Evolutionary conservation across 345 rosid species (phyloP), one percentile per base, ranked within the genome.

Genomic region (Populus tremula): DNA sequence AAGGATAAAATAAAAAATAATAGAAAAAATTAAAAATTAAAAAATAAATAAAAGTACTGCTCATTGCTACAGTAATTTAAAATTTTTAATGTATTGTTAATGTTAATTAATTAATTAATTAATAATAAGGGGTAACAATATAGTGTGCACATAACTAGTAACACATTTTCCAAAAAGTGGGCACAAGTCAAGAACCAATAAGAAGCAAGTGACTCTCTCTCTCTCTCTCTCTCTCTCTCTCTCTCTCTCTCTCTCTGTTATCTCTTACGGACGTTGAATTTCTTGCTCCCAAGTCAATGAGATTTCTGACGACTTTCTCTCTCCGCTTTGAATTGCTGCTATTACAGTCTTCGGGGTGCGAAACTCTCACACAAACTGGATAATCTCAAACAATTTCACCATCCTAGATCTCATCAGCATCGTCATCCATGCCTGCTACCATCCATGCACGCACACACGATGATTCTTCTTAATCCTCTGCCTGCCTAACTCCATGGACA

Each of bases 331-430:
- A 17, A 61, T 49, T 21, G 25, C 76, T 38, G 61, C 69, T 20
- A 10, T 63, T 45, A 23, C 69, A 59, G 70, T 38, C 76, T 71
- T 73, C 67, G 81, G 81, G 71, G 73, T 74, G 74, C 82, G 74
- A 27, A 62, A 62, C 65, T 31, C 21, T 3, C n/a, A 6, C 2
- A 27, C n/a, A 1, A 8, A 47, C 50, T 39, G 73, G 81, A 79
- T 79, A 78, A 67, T 41, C 69, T 65, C 76, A 43, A 65, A 18
- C 29, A 18, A 56, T 72, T 72, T 33, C 67, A 27, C 76, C 45
- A 33, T 67, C 1, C 17, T 54, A 25, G 31, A 3, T 56, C 41
- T 50, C 41, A 50, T 29, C 61, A 39, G 18, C 45, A 43, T 77
- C 29, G 43, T 31, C 41, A 43, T 62, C 10, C n/a, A 17, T 70